Evolutionary conservation across 108 stramenopile genomes (phyloP).

Genomic region (Cyclotella sp.): DNA sequence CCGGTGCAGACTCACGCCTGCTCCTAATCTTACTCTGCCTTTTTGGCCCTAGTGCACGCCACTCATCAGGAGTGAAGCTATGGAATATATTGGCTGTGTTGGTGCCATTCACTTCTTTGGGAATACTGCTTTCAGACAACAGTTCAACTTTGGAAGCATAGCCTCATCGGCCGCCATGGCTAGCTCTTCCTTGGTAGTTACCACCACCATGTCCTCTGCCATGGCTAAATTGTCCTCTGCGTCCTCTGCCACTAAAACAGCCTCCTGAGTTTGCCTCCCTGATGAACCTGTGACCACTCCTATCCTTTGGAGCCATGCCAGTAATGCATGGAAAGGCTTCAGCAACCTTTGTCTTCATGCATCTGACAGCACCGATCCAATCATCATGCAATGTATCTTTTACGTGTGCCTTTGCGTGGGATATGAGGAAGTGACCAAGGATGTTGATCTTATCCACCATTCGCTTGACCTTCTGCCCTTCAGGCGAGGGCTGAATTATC

Average conservation of each 20-base stretch:
- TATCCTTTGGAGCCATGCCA: too few species aligned
- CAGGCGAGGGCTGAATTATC: not conserved
- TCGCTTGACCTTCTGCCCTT: not conserved
- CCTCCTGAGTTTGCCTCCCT: too few species aligned
- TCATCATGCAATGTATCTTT: too few species aligned
- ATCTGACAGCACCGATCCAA: not conserved
- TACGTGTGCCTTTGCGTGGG: too few species aligned
- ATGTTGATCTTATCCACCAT: too few species aligned
- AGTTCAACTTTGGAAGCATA: not conserved
- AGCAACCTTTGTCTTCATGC: not conserved
- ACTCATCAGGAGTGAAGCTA: not conserved
- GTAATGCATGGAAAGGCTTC: not conserved
- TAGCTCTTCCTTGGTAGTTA: not conserved
- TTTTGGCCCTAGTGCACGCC: not conserved
- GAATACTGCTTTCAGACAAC: too few species aligned
- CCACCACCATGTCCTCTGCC: not conserved
- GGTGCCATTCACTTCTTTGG: too few species aligned
- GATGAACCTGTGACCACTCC: too few species aligned
- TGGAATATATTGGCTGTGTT: not conserved
- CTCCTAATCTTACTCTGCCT: too few species aligned
- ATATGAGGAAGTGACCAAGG: too few species aligned
- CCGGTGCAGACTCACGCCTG: too few species aligned
- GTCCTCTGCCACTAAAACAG: not conserved
- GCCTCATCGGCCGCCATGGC: not conserved
- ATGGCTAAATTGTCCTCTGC: not conserved